phyloP scores from a whole-genome alignment of 352 stramenopile genomes.

The Phytopythium sindhum region DNA sequence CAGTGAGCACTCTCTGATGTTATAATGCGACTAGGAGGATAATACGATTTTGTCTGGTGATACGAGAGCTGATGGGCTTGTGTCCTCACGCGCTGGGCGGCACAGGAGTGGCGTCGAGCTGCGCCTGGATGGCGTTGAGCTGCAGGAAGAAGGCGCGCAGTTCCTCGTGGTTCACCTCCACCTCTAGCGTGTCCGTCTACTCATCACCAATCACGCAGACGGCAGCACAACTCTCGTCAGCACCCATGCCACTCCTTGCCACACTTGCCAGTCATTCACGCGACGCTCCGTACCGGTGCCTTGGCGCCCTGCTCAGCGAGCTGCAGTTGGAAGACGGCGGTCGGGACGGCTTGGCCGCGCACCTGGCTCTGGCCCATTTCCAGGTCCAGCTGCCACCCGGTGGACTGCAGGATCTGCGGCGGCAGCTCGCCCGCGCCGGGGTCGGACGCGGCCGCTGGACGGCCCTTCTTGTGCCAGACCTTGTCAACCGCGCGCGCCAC shows the following conservation, averaged over 20 bases:
- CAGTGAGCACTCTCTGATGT: no score
- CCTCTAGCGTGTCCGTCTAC: constrained; percentile 43
- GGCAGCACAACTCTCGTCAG: constrained; percentile 3
- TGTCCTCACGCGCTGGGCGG: neutral
- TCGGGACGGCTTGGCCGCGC: constrained; percentile 35
- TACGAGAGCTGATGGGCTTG: no score
- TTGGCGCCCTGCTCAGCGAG: constrained; percentile 17
- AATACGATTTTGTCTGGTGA: no score
- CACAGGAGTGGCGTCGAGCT: constrained; percentile 30
- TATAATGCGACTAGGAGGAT: no score
- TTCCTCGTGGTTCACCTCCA: constrained; percentile 59
- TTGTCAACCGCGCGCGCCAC: constrained; percentile 39
- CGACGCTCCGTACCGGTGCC: neutral
- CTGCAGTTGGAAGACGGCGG: constrained; percentile 53
- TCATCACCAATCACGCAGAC: neutral
- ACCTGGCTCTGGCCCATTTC: constrained; percentile 44
- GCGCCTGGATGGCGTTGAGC: constrained; percentile 55
- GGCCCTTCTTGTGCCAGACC: constrained; percentile 60
- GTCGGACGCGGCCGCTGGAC: constrained; percentile 5
- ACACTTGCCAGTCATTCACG: neutral
- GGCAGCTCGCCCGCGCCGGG: constrained; percentile 12
- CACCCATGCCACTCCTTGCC: neutral
- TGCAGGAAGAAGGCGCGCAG: constrained; percentile 52
- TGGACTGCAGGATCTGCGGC: constrained; percentile 27
- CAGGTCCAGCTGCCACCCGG: constrained; percentile 52